Evolutionary conservation across 1,139 yeast species (phyloP).

Genomic region (Maudiozyma humilis): DNA sequence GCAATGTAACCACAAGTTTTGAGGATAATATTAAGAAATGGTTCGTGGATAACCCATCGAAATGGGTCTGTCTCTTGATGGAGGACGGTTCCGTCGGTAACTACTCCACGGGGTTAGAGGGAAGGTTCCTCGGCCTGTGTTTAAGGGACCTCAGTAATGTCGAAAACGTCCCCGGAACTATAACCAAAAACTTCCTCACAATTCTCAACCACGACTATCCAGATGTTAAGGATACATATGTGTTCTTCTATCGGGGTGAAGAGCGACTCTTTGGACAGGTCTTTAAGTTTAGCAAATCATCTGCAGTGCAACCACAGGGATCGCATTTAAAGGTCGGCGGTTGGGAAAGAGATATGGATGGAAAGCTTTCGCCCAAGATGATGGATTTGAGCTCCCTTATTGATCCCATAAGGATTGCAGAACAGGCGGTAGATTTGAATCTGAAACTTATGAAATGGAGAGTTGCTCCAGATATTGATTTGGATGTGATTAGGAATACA

Average conservation of each 20-base stretch:
- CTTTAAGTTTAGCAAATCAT: conserved; percentile 4
- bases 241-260: conserved; percentile 35
- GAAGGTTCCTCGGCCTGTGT: conserved; percentile 34
- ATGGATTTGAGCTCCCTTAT: conserved; percentile 76
- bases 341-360: conserved; percentile 78
- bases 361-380: conserved; percentile 69
- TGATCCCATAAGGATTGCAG: conserved; percentile 73
- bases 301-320: conserved; percentile 5
- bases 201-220: conserved; percentile 37
- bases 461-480: conserved; percentile 69
- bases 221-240: conserved; percentile 35
- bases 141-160: conserved; percentile 56
- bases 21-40: conserved; percentile 14
- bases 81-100: conserved; percentile 16
- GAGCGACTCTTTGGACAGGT: conserved; percentile 24
- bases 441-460: conserved; percentile 95
- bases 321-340: conserved; percentile 50
- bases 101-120: conserved; percentile 12
- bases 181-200: conserved; percentile 57
- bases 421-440: conserved; percentile 86
- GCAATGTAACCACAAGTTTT: conserved; percentile 6
- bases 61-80: conserved; percentile 29
- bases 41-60: conserved; percentile 13
- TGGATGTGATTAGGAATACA: conserved; percentile 52
- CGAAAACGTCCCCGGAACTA: conserved; percentile 46